Percentiles rank a stretch among this genome's conserved stretches.
phyloP scores from a whole-genome alignment of 371 early-diverging fungal species.

The Mortierella sp. region DNA sequence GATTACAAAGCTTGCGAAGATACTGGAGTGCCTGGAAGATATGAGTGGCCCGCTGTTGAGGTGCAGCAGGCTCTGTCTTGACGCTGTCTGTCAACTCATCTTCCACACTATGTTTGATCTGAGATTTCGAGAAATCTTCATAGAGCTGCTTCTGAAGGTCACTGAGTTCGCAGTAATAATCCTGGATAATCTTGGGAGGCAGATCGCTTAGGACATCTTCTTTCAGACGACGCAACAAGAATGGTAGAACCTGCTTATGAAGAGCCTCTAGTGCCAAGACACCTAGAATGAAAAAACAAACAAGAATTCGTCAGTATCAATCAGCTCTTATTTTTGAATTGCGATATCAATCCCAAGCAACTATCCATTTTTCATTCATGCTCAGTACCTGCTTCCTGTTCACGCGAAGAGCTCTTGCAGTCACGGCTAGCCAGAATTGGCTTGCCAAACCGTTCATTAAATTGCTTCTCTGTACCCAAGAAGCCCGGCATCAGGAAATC shows the following conservation, averaged over 20 bases:
- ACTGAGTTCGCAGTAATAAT: slow-evolving; percentile 96
- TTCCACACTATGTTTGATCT: slow-evolving; percentile 64
- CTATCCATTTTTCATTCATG: not conserved
- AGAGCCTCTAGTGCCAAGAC: slow-evolving; percentile 92
- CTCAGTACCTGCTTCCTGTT: slow-evolving; percentile 83
- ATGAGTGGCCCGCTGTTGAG: slow-evolving; percentile 73
- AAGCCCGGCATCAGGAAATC: slow-evolving; percentile 99
- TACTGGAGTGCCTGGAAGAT: slow-evolving; percentile 98
- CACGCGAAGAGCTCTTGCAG: slow-evolving; percentile 84
- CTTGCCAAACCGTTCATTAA: slow-evolving; percentile 90
- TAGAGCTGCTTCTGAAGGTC: slow-evolving; percentile 91
- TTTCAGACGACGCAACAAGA: slow-evolving; percentile 97
- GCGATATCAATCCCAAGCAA: not conserved
- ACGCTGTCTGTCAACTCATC: slow-evolving; percentile 57
- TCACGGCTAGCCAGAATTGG: slow-evolving; percentile 93
- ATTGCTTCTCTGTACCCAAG: slow-evolving; percentile 86
- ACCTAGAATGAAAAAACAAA: slow-evolving; percentile 56
- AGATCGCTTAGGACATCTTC: slow-evolving; percentile 98
- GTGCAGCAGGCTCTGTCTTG: slow-evolving; percentile 19
- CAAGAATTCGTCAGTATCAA: not conserved
- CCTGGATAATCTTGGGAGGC: slow-evolving; percentile 99
- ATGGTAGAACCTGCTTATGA: slow-evolving; percentile 98
- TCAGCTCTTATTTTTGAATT: not conserved
- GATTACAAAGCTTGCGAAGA: slow-evolving; percentile 95
- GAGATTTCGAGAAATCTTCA: slow-evolving; percentile 84